Percentiles rank a stretch among this genome's conserved stretches.
Conservation (phyloP, 768 basidiomycete genomes). For the Serpula lacrymans region DNA sequence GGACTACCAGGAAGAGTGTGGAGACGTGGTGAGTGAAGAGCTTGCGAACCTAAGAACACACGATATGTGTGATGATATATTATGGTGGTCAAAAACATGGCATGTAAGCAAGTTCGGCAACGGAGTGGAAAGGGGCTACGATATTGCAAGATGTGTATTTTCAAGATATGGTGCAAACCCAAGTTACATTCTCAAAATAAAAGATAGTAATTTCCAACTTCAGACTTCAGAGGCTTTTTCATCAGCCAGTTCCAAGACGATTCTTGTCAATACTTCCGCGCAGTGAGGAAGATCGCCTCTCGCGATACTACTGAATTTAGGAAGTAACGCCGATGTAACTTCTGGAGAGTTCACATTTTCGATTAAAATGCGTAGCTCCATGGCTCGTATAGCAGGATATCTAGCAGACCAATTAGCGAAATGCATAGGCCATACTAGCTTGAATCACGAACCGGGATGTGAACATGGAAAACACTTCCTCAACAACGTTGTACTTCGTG, state of each 20-base stretch:
- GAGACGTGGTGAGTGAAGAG: too few species aligned
- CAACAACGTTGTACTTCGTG: constrained; percentile 22
- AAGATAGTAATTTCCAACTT: too few species aligned
- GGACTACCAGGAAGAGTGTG: constrained; percentile 69
- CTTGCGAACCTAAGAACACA: constrained; percentile 4
- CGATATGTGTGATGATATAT: constrained; percentile 5
- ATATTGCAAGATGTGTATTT: constrained; percentile 19
- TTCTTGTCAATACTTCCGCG: constrained; percentile 14
- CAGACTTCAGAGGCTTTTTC: too few species aligned
- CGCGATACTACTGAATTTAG: constrained; percentile 18
- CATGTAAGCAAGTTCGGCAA: not conserved
- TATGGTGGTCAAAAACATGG: not conserved
- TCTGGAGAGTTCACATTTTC: constrained; percentile 19
- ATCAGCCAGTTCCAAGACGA: too few species aligned
- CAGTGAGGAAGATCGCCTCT: constrained; percentile 25
- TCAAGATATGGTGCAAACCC: too few species aligned
- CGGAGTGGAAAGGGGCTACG: not conserved
- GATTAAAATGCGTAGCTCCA: constrained; percentile 15
- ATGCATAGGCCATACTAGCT: too few species aligned
- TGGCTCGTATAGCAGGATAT: not conserved
- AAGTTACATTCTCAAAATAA: too few species aligned
- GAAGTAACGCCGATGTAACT: constrained; percentile 17
- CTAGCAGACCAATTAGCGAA: not conserved
- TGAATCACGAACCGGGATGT: constrained; percentile 24
- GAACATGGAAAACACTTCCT: constrained; percentile 28